Evolutionary conservation across 225 moss, liverwort and hornwort species (phyloP).

Genomic region (Takakia lepidozioides): DNA sequence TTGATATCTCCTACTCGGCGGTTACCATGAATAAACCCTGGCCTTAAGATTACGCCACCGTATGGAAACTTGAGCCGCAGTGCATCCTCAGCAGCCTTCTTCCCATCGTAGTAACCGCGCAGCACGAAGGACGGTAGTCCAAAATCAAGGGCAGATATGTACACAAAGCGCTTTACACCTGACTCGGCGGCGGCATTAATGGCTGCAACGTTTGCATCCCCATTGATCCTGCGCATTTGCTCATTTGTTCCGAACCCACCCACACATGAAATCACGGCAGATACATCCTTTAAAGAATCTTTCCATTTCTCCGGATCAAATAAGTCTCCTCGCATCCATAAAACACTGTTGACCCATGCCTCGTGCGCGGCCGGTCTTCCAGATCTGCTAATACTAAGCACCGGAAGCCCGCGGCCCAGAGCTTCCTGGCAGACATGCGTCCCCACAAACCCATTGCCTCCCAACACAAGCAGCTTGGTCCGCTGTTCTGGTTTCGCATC

Average conservation of each 20-base stretch:
- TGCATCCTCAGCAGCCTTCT: conserved; percentile 77
- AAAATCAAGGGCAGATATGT: conserved; percentile 68
- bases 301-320: conserved; percentile 34
- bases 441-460: conserved; percentile 50
- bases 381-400: conserved; percentile 41
- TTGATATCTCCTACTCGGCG: conserved; percentile 68
- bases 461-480: conserved; percentile 38
- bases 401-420: conserved; percentile 16
- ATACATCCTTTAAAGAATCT: conserved; percentile 14
- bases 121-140: conserved; percentile 63
- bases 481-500: conserved; percentile 20
- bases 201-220: conserved; percentile 68
- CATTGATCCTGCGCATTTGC: conserved; percentile 74
- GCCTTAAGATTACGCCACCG: conserved; percentile 66
- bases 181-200: conserved; percentile 51
- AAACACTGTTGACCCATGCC: conserved; percentile 24
- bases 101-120: conserved; percentile 77
- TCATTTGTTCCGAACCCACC: conserved; percentile 85
- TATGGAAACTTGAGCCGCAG: conserved; percentile 66
- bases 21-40: conserved; percentile 78
- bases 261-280: conserved; percentile 69
- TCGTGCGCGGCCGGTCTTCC: conserved; percentile 19
- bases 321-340: conserved; percentile 40
- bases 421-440: conserved; percentile 47
- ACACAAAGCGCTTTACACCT: conserved; percentile 81